Base-by-base conservation (phyloP, 768 basidiomycete genomes). In the Kwoniella pini region DNA sequence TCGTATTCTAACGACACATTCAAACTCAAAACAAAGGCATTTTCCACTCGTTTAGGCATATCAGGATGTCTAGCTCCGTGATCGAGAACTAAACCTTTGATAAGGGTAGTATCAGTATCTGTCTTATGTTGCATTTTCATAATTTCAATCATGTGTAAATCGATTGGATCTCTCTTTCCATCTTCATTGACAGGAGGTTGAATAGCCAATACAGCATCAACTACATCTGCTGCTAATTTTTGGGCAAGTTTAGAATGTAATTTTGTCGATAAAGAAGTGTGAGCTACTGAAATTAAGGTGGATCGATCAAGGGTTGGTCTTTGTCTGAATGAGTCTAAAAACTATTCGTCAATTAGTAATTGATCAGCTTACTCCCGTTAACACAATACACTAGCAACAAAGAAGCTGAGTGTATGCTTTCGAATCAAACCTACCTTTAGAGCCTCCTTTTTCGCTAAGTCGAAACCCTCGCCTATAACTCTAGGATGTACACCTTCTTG, bases 91-190 rank as follows among this genome's bases (percentile, higher is more conserved):
- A 99, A 84, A 33, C 96, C 96, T 69, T 90, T 88, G 71, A 99
- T 82, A 38, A 99, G 86, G 77, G 96, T 90, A 28, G 96, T 99
- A 79, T 99, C 96, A 22, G 91, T 92, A 64, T 96, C 92, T 42
- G 89, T 94, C 71, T 94, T 89, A 81, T 99, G 96, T 79, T 96
- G 95, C 96, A 99, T 99, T 82, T 98, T 98, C 96, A 98, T 98
- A 64, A 98, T 87, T 81, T 99, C 96, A 52, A 99, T 82, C 96
- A 99, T 99, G 81, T 98, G 95, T 57, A 99, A 83, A 82, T 99
- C 96, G 75, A 98, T 94, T 50, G 94, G 92, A 69, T 93, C 87
- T 54, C 84, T 84, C 83, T 85, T 88, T 68, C 80, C 73, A 10
- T 67, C 65, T 13, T 74, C 60, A 19, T 70, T 65, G 59, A 87